Evolutionary conservation across 306 rosid species (phyloP), one percentile per base, ranked within the genome.

Genomic region (Castanospermum australe): DNA sequence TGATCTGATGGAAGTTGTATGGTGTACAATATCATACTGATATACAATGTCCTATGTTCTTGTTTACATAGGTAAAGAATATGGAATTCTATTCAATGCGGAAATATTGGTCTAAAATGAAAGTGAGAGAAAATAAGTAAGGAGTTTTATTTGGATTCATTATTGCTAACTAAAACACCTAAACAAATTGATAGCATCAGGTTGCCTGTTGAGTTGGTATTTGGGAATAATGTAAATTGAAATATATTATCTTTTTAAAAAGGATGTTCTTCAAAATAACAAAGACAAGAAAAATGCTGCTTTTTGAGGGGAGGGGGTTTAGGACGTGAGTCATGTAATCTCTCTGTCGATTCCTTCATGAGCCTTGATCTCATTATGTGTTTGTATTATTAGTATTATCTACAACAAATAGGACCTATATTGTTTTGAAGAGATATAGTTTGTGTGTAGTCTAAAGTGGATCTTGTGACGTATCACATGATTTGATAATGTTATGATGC

Each of bases 91-190:
- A 22, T 51, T 65, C 12, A 76, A 36, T 35, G 22, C 25, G 21
- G 17, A 21, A 38, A 36, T n/a, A 8, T 38, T 21, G 73, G 54
- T 63, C 44, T 80, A 64, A n/a, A 52, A 41, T 80, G 61, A 52
- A 17, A 48, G 9, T 5, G 61, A 76, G 63, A 71, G 75, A 39
- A 52, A 41, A 72, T 41, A 52, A 54, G 59, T 22, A 78, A 57
- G 64, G 36, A 25, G 0, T 5, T 57, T 0, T 1, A 6, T 4
- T 55, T 55, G 35, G 62, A 28, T 59, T 4, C 3, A 28, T 25
- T 25, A 13, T 13, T 30, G 39, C 6, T 25, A 13, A 59, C 38
- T n/a, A 5, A 1, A 28, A n/a, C 39, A 59, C 66, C 64, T 59
- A 0, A 10, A 59, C 41, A 57, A 21, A 59, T 21, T 25, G 15